Conservation (phyloP, 1,284 basidiomycete species). For the Malassezia sp. region DNA sequence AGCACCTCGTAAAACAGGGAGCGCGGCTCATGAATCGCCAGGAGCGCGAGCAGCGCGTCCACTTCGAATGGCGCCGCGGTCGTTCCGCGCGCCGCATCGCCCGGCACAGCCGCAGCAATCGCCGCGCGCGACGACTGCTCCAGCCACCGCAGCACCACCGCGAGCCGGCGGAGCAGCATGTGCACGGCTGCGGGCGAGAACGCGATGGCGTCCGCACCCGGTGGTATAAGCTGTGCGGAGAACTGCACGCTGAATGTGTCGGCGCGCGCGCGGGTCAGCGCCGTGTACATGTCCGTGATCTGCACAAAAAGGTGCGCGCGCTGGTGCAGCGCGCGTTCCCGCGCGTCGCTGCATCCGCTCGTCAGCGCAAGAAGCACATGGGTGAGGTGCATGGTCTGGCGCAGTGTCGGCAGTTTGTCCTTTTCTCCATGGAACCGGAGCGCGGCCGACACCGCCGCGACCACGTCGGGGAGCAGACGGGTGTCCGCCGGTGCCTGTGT, state of each 20-base stretch:
- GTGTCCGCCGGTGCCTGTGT: not conserved
- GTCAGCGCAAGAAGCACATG: not conserved
- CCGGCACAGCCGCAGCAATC: not conserved
- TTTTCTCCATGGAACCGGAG: not conserved
- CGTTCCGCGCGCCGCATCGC: constrained; percentile 1
- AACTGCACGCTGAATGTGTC: not conserved
- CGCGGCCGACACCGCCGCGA: not conserved
- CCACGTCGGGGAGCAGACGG: not conserved
- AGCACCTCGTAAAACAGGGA: constrained; percentile 2
- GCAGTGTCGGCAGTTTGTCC: not conserved
- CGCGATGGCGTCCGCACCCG: too few relatives aligned
- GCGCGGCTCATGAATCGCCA: not conserved
- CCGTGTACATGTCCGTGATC: not conserved
- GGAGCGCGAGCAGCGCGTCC: constrained; percentile 5
- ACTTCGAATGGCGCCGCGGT: too few relatives aligned
- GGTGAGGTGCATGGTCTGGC: not conserved
- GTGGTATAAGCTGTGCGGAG: not conserved
- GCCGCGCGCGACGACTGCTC: not conserved
- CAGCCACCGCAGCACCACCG: not conserved
- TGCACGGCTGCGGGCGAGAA: constrained; percentile 1
- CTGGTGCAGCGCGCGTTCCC: not conserved
- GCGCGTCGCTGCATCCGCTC: not conserved
- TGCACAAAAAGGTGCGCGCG: not conserved
- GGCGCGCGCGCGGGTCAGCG: constrained; percentile 1
- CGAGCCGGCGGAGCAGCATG: not conserved